These are phyloP conservation scores for Phyllosticta citrichinensis DNA, from an alignment of 2,329 filamentous ascomycete species.

Conservation along the genomic window DNA sequence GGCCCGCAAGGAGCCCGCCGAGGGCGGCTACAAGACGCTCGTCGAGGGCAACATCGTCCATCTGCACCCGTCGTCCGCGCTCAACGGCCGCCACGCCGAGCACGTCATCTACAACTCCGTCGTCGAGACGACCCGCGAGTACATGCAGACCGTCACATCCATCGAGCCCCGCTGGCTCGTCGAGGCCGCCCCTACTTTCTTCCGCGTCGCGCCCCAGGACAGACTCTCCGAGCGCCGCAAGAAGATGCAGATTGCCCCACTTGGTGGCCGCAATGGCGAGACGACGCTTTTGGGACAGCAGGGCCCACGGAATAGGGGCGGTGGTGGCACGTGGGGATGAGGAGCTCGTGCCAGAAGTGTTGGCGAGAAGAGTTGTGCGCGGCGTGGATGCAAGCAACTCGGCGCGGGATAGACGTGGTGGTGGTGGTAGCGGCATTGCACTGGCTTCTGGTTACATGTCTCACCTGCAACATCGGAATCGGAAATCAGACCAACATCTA, in stretches of 20 bases:
- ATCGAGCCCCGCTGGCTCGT: slow-evolving; percentile 95
- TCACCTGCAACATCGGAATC: too few species aligned
- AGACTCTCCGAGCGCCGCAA: slow-evolving; percentile 82
- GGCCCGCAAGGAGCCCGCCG: slow-evolving; percentile 87
- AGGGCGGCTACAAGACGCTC: slow-evolving; percentile 86
- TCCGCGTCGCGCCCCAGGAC: slow-evolving; percentile 89
- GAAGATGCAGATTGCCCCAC: slow-evolving; percentile 85
- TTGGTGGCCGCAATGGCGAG: slow-evolving; percentile 85
- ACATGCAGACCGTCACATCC: slow-evolving; percentile 88
- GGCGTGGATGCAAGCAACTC: too few species aligned
- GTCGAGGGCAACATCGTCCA: slow-evolving; percentile 93
- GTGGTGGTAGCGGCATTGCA: too few species aligned
- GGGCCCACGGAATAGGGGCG: slow-evolving; percentile 71
- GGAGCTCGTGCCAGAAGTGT: too few species aligned
- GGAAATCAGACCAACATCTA: too few species aligned
- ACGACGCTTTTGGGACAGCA: slow-evolving; percentile 93
- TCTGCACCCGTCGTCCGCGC: slow-evolving; percentile 79
- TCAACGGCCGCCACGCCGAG: slow-evolving; percentile 93
- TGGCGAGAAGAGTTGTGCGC: too few species aligned
- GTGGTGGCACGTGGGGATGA: slow-evolving; percentile 88
- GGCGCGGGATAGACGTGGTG: too few species aligned
- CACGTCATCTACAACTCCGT: slow-evolving; percentile 91
- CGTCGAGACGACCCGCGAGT: slow-evolving; percentile 91
- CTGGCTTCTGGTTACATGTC: too few species aligned
- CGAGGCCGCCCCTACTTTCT: slow-evolving; percentile 95